Base-by-base conservation (phyloP, 306 rosid genomes). In the Fragaria vesca region DNA sequence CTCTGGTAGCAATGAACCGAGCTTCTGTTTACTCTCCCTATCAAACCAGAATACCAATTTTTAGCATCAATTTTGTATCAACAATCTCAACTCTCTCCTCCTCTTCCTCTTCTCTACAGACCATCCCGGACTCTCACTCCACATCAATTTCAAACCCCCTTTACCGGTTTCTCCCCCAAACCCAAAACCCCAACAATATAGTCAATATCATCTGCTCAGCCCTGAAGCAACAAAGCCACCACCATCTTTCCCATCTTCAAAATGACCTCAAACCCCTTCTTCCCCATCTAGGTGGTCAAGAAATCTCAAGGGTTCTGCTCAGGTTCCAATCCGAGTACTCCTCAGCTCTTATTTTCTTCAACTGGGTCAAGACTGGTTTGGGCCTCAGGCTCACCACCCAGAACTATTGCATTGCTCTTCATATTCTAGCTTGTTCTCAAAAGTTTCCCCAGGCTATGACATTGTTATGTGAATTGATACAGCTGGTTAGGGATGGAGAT, bases 101-200 rank as follows among this genome's bases (percentile, higher is more conserved):
- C 3, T 75, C 80, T 12, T 78, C 87, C 46, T 78, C 89, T 61
- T 74, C 91, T 12, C 81, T 88, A 13, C 77, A 83, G 63, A 62
- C 88, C 47, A 32, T 89, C 43, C 79, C 86, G 0, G 86, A 84
- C 58, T 83, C 94, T 67, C 74, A 79, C 5, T 60, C 91, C 47
- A 82, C 82, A 16, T 50, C 85, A 74, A 40, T 72, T 68, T 83
- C 88, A 16, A 92, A 87, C 57, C 95, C 97, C 24, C 94, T 94
- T 71, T 92, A 85, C 90, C 82, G 87, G 60, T 86, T 94, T 69
- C 97, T 94, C 1, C 89, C 97, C 4, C 91, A 86, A 20, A 84
- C 89, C 79, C 91, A 90, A 58, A 94, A 92, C 80, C 98, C 97
- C 73, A 83, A 88, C 81, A 92, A 92, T 80, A 76, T 89, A 10